Evolutionary conservation across 768 basidiomycete genomes (phyloP).

Genomic region (Leccinum obscurum): DNA sequence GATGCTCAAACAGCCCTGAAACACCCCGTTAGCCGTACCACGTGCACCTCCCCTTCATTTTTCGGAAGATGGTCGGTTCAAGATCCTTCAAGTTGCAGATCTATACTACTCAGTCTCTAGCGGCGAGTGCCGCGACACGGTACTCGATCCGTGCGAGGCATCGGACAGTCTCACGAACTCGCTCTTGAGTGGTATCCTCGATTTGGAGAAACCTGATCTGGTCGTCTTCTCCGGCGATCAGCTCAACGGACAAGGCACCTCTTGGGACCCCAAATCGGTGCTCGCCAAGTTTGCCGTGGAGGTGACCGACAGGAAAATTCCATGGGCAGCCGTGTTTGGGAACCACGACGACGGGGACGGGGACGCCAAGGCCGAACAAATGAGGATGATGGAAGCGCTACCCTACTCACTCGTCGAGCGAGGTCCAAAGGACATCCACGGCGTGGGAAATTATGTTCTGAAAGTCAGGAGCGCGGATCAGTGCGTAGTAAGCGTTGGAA

Average conservation of each 20-base stretch:
- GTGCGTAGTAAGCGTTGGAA: slow-evolving; percentile 44
- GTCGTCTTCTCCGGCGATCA: slow-evolving; percentile 94
- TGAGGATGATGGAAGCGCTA: slow-evolving; percentile 69
- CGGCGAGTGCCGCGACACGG: slow-evolving; percentile 76
- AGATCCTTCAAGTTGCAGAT: slow-evolving; percentile 89
- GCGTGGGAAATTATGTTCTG: slow-evolving; percentile 88
- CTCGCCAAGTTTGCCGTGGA: slow-evolving; percentile 84
- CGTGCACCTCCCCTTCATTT: slow-evolving; percentile 81
- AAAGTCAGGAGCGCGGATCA: slow-evolving; percentile 83
- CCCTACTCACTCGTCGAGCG: slow-evolving; percentile 83
- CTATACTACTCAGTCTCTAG: slow-evolving; percentile 86
- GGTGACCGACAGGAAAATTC: slow-evolving; percentile 72
- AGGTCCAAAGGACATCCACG: slow-evolving; percentile 84
- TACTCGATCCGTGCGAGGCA: slow-evolving; percentile 46
- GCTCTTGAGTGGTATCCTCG: slow-evolving; percentile 69
- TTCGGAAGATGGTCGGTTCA: slow-evolving; percentile 80
- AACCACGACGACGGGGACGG: slow-evolving; percentile 90
- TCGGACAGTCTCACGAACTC: slow-evolving; percentile 82
- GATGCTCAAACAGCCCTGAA: slow-evolving; percentile 1
- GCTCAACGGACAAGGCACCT: slow-evolving; percentile 86
- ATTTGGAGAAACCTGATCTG: slow-evolving; percentile 83
- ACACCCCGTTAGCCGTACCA: slow-evolving; percentile 52
- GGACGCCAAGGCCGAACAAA: slow-evolving; percentile 58
- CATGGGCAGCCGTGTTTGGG: slow-evolving; percentile 93
- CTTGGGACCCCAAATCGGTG: slow-evolving; percentile 87